phyloP scores from a whole-genome alignment of 495 filamentous ascomycete species.

The Podospora bellae-mahoneyi region DNA sequence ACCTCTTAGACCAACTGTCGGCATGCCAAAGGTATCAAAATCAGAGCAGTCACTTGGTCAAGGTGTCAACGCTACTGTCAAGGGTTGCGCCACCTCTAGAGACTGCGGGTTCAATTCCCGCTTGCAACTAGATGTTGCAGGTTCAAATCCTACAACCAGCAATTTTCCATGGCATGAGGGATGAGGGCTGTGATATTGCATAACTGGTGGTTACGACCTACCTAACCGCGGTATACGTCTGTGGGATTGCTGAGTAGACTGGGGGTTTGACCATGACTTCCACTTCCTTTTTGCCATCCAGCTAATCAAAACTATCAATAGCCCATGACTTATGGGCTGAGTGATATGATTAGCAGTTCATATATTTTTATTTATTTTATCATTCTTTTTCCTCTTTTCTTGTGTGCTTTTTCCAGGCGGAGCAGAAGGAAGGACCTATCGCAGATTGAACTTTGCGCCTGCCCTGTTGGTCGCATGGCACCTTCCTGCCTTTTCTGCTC shows the following conservation, averaged over 20 bases:
- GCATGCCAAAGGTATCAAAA: background rate
- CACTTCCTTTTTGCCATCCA: too few species aligned
- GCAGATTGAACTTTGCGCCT: background rate
- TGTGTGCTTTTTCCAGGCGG: background rate
- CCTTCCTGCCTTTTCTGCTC: background rate
- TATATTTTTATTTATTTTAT: background rate
- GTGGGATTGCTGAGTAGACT: too few species aligned
- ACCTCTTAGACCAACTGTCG: background rate
- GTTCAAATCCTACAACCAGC: background rate
- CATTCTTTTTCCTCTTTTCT: background rate
- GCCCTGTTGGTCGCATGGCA: background rate
- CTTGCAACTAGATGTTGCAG: background rate
- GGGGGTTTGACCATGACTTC: too few species aligned
- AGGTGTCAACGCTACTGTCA: background rate
- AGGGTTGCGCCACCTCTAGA: background rate
- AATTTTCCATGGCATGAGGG: background rate
- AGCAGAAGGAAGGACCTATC: background rate
- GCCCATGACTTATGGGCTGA: background rate
- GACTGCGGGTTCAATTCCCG: background rate
- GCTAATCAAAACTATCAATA: background rate
- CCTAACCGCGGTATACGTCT: too few species aligned
- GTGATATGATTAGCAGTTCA: background rate
- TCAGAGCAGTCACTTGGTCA: background rate
- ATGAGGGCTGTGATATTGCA: too few species aligned
- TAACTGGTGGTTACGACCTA: too few species aligned